Evolutionary conservation across 1,284 basidiomycete species (phyloP).

Genomic region (Pterula multifida): DNA sequence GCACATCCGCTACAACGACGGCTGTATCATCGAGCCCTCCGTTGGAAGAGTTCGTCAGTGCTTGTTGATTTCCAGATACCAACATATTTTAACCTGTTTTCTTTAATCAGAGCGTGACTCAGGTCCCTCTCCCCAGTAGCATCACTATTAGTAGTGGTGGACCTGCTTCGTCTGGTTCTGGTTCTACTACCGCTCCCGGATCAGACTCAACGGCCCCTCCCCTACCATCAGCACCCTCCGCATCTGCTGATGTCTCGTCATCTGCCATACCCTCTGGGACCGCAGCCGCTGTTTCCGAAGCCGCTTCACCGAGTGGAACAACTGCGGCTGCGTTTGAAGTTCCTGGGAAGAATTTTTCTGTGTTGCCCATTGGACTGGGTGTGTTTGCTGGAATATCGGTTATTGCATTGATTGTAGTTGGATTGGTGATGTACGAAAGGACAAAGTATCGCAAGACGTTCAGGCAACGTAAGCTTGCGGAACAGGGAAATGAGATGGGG

Average conservation of each 20-base stretch:
- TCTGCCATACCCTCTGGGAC: constrained; percentile 10
- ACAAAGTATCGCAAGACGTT: constrained; percentile 74
- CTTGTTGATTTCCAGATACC: not conserved
- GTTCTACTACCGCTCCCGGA: constrained; percentile 1
- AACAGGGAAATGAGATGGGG: constrained; percentile 44
- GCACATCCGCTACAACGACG: no score
- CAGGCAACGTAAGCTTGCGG: constrained; percentile 61
- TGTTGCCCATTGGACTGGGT: constrained; percentile 70
- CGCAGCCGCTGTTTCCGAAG: constrained; percentile 24
- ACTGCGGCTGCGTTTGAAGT: constrained; percentile 39
- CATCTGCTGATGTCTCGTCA: constrained; percentile 9
- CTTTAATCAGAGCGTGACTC: not conserved
- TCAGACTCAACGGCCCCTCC: not conserved
- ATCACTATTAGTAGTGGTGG: constrained; percentile 10
- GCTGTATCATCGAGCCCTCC: not conserved
- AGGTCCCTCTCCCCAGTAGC: constrained; percentile 8
- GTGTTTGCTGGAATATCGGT: constrained; percentile 74
- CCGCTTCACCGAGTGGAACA: constrained; percentile 26
- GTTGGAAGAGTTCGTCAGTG: not conserved
- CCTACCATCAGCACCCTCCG: constrained; percentile 3
- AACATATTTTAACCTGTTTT: constrained; percentile 2
- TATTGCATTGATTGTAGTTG: constrained; percentile 68
- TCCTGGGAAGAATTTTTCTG: constrained; percentile 60
- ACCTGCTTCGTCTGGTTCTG: constrained; percentile 9
- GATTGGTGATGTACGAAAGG: constrained; percentile 70